phyloP scores from a whole-genome alignment of 192 early-diverging fungal genomes.

The Cladochytrium replicatum region DNA sequence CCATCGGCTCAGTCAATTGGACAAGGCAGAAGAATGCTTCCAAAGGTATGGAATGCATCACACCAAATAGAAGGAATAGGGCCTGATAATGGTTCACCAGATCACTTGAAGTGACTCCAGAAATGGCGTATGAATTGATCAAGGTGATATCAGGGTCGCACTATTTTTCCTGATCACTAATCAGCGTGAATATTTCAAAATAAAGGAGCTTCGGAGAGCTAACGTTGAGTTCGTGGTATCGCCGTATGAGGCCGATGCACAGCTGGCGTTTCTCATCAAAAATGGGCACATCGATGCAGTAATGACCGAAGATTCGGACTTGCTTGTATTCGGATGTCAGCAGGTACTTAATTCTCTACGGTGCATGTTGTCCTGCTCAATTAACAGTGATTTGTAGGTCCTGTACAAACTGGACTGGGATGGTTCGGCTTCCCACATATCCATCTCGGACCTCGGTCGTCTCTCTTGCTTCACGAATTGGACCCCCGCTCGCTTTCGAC shows the following conservation, averaged over 20 bases:
- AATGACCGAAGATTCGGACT: slow-evolving; percentile 92
- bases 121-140: slow-evolving; percentile 73
- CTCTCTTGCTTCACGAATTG: slow-evolving; percentile 41
- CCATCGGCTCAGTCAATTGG: slow-evolving; percentile 40
- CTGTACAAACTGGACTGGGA: slow-evolving; percentile 74
- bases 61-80: too few species aligned
- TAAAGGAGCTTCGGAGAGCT: slow-evolving; percentile 43
- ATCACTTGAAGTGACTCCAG: slow-evolving; percentile 60
- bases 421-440: slow-evolving; percentile 60
- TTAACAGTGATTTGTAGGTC: slow-evolving; percentile 26
- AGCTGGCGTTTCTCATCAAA: slow-evolving; percentile 73
- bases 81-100: slow-evolving; percentile 1
- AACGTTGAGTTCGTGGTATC: slow-evolving; percentile 75
- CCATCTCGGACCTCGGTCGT: slow-evolving; percentile 35
- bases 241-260: slow-evolving; percentile 96
- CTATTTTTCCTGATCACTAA: slow-evolving; percentile 11
- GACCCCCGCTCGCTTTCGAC: slow-evolving; percentile 52
- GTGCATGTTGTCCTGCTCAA: background rate
- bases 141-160: slow-evolving; percentile 30
- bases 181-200: background rate
- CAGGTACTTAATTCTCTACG: slow-evolving; percentile 20
- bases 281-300: slow-evolving; percentile 60
- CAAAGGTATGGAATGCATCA: slow-evolving; percentile 34
- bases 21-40: slow-evolving; percentile 64
- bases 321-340: slow-evolving; percentile 86